These are phyloP conservation scores for Phialophora tarda DNA, from an alignment of 2,329 filamentous ascomycete species.

Conservation along the genomic window DNA sequence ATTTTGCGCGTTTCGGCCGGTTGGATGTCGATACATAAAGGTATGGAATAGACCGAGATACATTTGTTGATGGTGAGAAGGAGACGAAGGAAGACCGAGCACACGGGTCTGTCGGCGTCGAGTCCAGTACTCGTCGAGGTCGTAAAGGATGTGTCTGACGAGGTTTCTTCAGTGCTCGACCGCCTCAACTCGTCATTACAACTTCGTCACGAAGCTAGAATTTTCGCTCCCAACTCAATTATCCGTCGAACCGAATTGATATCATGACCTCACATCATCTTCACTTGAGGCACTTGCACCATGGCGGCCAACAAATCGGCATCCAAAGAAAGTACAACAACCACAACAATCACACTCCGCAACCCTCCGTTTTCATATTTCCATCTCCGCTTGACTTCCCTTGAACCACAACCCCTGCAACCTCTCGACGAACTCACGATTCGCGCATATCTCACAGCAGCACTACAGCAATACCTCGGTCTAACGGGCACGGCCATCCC, in stretches of 20 bases:
- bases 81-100: neutral
- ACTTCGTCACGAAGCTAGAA: neutral
- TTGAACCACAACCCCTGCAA: slow-evolving; percentile 29
- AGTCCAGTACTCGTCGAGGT: neutral
- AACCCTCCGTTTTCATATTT: slow-evolving; percentile 43
- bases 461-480: slow-evolving; percentile 55
- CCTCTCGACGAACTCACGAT: slow-evolving; percentile 53
- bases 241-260: neutral
- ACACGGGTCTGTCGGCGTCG: neutral
- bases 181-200: neutral
- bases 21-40: neutral
- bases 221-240: neutral
- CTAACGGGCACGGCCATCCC: slow-evolving; percentile 54
- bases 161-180: neutral
- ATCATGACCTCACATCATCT: neutral
- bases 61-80: neutral
- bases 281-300: neutral
- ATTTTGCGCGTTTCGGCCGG: neutral
- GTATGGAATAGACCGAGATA: neutral
- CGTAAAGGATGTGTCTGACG: neutral
- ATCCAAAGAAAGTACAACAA: slow-evolving; percentile 4
- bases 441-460: slow-evolving; percentile 52
- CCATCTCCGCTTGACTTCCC: slow-evolving; percentile 38
- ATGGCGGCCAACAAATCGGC: neutral
- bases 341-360: slow-evolving; percentile 39